Percentiles rank a stretch among this genome's conserved stretches.
These are phyloP conservation scores for Phytophthora pluvialis DNA, from an alignment of 352 stramenopile genomes.

Conservation along the genomic window DNA sequence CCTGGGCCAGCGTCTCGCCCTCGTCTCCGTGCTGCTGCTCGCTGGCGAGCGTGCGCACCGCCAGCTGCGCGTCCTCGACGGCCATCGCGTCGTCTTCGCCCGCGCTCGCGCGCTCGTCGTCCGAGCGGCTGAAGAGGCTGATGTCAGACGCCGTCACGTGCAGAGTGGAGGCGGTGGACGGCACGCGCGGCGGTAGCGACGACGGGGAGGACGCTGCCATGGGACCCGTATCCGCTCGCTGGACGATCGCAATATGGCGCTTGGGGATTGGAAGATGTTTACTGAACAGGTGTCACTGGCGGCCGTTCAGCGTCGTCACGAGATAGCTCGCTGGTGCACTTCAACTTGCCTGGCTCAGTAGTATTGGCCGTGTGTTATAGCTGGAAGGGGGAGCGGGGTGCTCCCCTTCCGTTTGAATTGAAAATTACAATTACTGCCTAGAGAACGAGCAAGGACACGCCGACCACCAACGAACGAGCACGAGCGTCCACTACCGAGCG, in stretches of 20 bases:
- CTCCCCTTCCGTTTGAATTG: conserved; percentile 9
- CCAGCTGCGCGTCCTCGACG: conserved; percentile 26
- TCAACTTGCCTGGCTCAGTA: conserved; percentile 12
- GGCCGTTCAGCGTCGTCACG: conserved; percentile 4
- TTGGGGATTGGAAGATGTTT: conserved; percentile 29
- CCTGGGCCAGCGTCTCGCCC: conserved; percentile 46
- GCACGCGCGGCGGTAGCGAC: conserved; percentile 31
- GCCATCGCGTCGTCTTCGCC: conserved; percentile 14
- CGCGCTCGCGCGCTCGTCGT: conserved; percentile 29
- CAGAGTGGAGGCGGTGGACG: conserved; percentile 35
- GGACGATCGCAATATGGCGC: conserved; percentile 15
- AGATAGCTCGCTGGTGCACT: conserved; percentile 1
- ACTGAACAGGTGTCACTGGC: conserved; percentile 15
- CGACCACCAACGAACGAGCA: neutral
- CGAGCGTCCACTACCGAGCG: neutral
- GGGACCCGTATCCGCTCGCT: neutral
- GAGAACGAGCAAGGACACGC: conserved; percentile 3
- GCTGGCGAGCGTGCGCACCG: conserved; percentile 29
- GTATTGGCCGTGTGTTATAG: neutral
- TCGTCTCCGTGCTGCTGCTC: conserved; percentile 35
- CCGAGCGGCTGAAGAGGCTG: conserved; percentile 44
- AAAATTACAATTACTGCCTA: conserved; percentile 34
- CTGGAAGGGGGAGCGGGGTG: neutral
- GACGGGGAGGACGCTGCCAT: conserved; percentile 22
- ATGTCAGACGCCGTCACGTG: conserved; percentile 52